phyloP scores from a whole-genome alignment of 2,329 filamentous ascomycete species.

The Incumbomyces delicatus region DNA sequence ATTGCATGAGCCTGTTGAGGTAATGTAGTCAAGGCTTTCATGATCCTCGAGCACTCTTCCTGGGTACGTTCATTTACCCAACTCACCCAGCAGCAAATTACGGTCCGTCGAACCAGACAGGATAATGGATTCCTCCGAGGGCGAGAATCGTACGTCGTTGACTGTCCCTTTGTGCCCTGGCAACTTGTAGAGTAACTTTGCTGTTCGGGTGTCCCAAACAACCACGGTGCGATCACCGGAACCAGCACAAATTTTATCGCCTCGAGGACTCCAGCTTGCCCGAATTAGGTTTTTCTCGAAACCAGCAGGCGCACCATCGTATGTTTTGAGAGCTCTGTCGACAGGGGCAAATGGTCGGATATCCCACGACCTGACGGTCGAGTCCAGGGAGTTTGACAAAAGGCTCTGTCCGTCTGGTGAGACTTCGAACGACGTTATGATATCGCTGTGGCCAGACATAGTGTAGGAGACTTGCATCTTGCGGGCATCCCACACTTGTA shows the following conservation, averaged over 20 bases:
- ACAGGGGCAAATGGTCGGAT: constrained; percentile 87
- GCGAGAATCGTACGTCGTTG: constrained; percentile 87
- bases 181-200: constrained; percentile 86
- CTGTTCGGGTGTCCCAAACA: constrained; percentile 81
- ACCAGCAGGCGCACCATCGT: constrained; percentile 80
- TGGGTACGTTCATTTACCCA: constrained; percentile 34
- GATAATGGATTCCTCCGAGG: constrained; percentile 73
- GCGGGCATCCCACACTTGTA: constrained; percentile 92
- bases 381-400: constrained; percentile 87
- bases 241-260: constrained; percentile 78
- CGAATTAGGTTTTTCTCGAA: constrained; percentile 85
- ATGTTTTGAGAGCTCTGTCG: constrained; percentile 74
- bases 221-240: constrained; percentile 85
- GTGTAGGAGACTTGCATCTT: constrained; percentile 84
- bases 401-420: constrained; percentile 87
- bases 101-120: constrained; percentile 85
- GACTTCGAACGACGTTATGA: constrained; percentile 79
- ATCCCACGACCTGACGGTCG: constrained; percentile 90
- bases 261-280: constrained; percentile 79
- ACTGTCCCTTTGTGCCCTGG: constrained; percentile 92
- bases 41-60: too few species aligned
- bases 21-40: too few species aligned
- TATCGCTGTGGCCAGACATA: constrained; percentile 83
- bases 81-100: constrained; percentile 71
- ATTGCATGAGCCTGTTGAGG: too few species aligned